Conservation (phyloP, 169 alveolate genomes). For the Eimeria acervulina region DNA sequence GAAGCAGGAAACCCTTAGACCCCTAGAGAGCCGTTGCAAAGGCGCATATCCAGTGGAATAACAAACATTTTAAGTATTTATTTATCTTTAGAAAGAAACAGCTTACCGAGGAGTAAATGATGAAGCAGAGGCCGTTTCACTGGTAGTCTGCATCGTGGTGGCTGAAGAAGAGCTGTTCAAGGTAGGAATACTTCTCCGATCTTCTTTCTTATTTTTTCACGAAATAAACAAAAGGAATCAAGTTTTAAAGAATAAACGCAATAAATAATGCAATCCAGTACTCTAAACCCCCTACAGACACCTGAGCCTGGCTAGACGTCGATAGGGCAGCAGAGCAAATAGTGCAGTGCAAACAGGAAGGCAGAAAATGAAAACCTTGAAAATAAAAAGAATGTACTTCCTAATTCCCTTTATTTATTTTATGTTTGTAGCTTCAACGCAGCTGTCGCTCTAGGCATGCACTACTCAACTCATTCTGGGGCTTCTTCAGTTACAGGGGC, state of each 20-base stretch:
- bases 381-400: background rate
- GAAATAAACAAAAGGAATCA: background rate
- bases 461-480: background rate
- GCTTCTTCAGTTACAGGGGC: background rate
- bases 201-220: background rate
- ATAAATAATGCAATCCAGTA: background rate
- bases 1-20: too few species aligned
- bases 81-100: too few species aligned
- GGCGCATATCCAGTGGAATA: background rate
- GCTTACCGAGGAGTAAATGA: background rate
- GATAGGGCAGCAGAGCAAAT: background rate
- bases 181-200: background rate
- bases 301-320: background rate
- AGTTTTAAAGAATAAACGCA: background rate
- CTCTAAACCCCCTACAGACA: background rate
- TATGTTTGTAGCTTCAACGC: background rate
- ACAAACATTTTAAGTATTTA: background rate
- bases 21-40: too few species aligned
- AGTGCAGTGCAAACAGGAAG: background rate
- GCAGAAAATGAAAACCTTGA: background rate
- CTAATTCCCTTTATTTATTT: background rate
- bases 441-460: background rate
- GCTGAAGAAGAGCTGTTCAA: background rate
- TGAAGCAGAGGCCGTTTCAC: background rate
- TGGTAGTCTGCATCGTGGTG: background rate